phyloP scores from a whole-genome alignment of 805 yeast genomes.

The Candida piceae region DNA sequence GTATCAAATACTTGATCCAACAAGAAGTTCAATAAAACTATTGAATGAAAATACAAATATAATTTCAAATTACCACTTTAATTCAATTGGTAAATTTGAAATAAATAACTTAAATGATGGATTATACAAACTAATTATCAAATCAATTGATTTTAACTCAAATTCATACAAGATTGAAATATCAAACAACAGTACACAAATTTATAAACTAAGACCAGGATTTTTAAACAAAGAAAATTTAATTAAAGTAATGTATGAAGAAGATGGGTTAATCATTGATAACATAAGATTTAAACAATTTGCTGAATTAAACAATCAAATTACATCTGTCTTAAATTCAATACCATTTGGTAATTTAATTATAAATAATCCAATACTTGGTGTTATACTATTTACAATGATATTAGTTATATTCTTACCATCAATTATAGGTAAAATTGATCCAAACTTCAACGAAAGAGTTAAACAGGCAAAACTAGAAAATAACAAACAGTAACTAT shows the following conservation, averaged over 20 bases:
- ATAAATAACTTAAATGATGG: slow-evolving; percentile 9
- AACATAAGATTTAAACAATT: slow-evolving; percentile 9
- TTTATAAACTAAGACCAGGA: slow-evolving; percentile 8
- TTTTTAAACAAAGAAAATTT: slow-evolving; percentile 1
- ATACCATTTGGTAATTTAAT: slow-evolving; percentile 19
- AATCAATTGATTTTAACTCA: slow-evolving; percentile 18
- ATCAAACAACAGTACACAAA: too few species aligned
- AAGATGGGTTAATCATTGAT: too few species aligned
- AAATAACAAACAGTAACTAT: not conserved
- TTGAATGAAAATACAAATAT: not conserved
- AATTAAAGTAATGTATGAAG: slow-evolving; percentile 1
- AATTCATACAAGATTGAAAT: too few species aligned
- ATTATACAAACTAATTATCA: slow-evolving; percentile 10
- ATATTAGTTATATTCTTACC: slow-evolving; percentile 18
- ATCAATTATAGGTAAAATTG: slow-evolving; percentile 18
- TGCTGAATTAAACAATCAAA: slow-evolving; percentile 9
- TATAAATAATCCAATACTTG: slow-evolving; percentile 16
- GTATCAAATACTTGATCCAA: slow-evolving; percentile 15
- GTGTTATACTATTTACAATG: slow-evolving; percentile 4
- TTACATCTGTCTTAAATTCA: slow-evolving; percentile 9
- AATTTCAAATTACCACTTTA: slow-evolving; percentile 14
- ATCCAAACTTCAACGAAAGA: slow-evolving; percentile 24
- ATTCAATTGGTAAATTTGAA: slow-evolving; percentile 11
- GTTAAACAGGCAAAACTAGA: slow-evolving; percentile 14
- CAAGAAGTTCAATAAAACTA: slow-evolving; percentile 12